Base-by-base conservation (phyloP, 1,139 yeast genomes). In the Protomyces inouyei region DNA sequence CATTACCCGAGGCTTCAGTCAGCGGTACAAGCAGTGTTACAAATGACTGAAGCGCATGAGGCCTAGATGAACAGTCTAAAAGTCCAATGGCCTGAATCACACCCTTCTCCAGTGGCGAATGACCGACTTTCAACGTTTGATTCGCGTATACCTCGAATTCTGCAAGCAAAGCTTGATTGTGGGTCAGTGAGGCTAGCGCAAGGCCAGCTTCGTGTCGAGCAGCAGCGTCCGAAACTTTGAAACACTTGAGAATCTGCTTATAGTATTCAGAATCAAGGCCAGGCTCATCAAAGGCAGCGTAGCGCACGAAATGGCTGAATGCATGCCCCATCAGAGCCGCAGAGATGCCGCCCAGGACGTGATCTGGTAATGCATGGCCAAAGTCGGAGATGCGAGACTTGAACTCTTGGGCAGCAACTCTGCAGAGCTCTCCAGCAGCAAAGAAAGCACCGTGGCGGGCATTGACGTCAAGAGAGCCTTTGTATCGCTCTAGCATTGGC, bases 381-480 rank as follows among this genome's bases (percentile, higher is more conserved):
- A 43, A 16, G 16, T 43, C 10, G 12, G 23, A 18, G 23, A 43
- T 10, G 6, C 9, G 23, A 6, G 23, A n/a, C 23, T 10, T 8
- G 12, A 18, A 18, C 12, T 4, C 12, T 18, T 9, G 4, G 1
- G 21, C 10, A 4, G 8, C 48, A 10, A 43, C 48, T n/a, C 25
- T 6, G 53, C 60, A 45, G 18, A 55, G 35, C 60, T 40, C 52
- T n/a, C 56, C 60, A 12, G 46, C 55, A 9, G 56, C 55, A 23
- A 12, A 38, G 9, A 40, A 38, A 8, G 60, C 37, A 25, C 60
- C 65, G 21, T 61, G 61, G 4, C 60, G 43, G 12, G 56, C 61
- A 23, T 35, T 45, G 25, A 51, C 51, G 23, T 54, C 55, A 14
- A 52, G 21, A n/a, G 61, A 51, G 10, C n/a, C 23, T 14, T 14